A percentile compares a stretch with the other conserved stretches of the same genome.
Evolutionary conservation across 768 basidiomycete species (phyloP).

Genomic region (Russula sp.): DNA sequence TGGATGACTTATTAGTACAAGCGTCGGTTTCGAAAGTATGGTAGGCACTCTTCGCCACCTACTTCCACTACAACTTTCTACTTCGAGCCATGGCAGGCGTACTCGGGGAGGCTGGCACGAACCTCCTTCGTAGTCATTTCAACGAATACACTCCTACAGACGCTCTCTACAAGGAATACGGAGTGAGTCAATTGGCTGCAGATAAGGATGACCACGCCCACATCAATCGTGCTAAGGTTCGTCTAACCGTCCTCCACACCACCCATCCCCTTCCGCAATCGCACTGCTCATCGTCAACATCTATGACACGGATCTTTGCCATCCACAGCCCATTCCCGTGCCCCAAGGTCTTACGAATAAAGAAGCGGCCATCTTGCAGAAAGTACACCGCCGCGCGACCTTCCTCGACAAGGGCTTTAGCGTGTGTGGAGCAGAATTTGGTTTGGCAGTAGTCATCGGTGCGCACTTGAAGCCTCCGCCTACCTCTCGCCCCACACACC

Average conservation of each 20-base stretch:
- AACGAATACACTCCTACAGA: slow-evolving; percentile 65
- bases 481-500: neutral
- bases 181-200: neutral
- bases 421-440: slow-evolving; percentile 75
- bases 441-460: slow-evolving; percentile 78
- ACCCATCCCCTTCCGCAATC: neutral
- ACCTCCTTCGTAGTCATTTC: slow-evolving; percentile 59
- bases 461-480: slow-evolving; percentile 11
- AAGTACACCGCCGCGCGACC: slow-evolving; percentile 72
- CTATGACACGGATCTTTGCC: neutral
- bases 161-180: slow-evolving; percentile 65
- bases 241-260: slow-evolving; percentile 17
- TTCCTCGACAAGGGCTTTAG: slow-evolving; percentile 84
- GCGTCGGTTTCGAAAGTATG: neutral
- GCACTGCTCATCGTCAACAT: neutral
- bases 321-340: slow-evolving; percentile 45
- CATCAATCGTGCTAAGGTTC: slow-evolving; percentile 52
- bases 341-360: slow-evolving; percentile 73
- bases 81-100: slow-evolving; percentile 22
- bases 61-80: neutral
- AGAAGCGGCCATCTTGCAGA: slow-evolving; percentile 68
- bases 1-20: slow-evolving; percentile 6
- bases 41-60: neutral
- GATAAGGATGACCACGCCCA: slow-evolving; percentile 46
- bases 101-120: slow-evolving; percentile 43